Base-by-base conservation (phyloP, 352 stramenopile species). In the Pythium chondricola region DNA sequence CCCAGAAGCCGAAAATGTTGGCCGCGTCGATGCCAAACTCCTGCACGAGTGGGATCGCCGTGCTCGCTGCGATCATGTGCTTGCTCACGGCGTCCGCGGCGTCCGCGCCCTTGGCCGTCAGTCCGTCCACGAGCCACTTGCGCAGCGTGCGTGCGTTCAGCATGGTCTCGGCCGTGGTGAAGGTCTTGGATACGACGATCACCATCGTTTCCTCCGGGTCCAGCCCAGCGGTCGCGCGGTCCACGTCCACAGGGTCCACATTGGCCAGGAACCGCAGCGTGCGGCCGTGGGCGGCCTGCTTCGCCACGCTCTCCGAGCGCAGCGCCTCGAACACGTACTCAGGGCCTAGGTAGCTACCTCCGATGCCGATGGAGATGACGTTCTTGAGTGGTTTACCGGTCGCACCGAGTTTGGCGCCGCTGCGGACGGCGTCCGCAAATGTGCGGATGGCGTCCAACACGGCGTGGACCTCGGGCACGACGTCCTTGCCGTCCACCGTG, bases 131-230 rank as follows among this genome's bases (percentile, higher is more conserved):
- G 25, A 99, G 73, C 95, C 96, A 99, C 60, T 95, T 85, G 58
- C 93, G 89, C 40, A 98, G 72, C 31, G 93, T 98, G 47, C 90
- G 78, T 21, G 96, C 96, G 67, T 99, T 99, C 20, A 98, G 83
- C 96, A 99, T 99, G 26, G 96, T 99, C 75, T 99, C 97, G 16
- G 96, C 93, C 6, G 96, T 99, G 11, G 95, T 99, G 66, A 99
- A 99, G 2, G 94, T 98, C 74, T 99, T 99, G 56, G 84, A 98
- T 31, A 98, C 94, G 43, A 99, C 86, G 32, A 99, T 78, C 35
- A 98, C 88, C 6, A 99, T 69, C 3, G 97, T 99, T 42, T 93
- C 85, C 64, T 98, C 95, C 0, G 96, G 88, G 74, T 99, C 81
- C 6, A 98, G 70, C n/a, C 92, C 87, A 35, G 66, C 57, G 2